Evolutionary conservation across 2,329 filamentous ascomycete genomes (phyloP).

Genomic region (Beauveria rudraprayagi): DNA sequence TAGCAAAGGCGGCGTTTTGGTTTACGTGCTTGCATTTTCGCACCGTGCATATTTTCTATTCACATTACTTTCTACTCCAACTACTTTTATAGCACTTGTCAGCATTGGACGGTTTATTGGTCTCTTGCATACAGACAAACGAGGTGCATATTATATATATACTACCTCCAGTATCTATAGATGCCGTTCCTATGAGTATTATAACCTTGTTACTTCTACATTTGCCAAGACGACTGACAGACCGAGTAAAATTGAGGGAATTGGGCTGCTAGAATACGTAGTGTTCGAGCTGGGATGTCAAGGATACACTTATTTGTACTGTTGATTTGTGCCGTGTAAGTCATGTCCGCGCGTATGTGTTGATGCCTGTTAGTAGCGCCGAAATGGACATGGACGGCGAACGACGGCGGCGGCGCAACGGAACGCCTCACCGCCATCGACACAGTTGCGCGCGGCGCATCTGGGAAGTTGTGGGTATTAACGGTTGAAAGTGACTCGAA

Average conservation of each 20-base stretch:
- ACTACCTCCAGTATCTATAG: neutral
- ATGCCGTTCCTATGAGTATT: neutral
- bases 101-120: neutral
- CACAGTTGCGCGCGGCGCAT: neutral
- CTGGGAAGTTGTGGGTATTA: neutral
- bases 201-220: neutral
- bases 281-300: neutral
- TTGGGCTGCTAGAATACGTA: neutral
- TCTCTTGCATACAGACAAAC: neutral
- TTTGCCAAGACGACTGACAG: neutral
- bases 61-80: neutral
- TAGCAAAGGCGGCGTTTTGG: slow-evolving; percentile 1
- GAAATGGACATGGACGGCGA: neutral
- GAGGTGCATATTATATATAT: neutral
- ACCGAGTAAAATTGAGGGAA: neutral
- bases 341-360: neutral
- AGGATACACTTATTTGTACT: no score
- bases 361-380: neutral
- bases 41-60: neutral
- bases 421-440: neutral
- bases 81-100: neutral
- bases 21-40: neutral
- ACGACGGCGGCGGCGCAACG: neutral
- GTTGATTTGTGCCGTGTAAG: neutral
- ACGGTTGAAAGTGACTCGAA: neutral